Base-by-base conservation (phyloP, 768 basidiomycete genomes). In the Kwoniella sp. region DNA sequence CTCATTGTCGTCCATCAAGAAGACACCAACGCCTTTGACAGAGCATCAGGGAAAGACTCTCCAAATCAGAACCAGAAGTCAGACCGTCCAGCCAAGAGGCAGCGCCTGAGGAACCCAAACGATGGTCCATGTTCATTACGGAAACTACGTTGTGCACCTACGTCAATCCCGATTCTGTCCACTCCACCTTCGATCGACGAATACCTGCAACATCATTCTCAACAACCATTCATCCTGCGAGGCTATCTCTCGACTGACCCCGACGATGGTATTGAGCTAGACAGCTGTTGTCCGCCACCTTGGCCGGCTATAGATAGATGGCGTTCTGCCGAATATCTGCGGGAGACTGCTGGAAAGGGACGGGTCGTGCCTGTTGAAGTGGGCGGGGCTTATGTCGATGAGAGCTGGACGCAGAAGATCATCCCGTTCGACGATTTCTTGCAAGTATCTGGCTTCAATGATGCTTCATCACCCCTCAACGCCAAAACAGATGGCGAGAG, bases 281-380 rank as follows among this genome's bases (percentile, higher is more conserved):
- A 13, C 51, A 51, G 22, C 25, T 30, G 25, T 11, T 51, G 20
- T 26, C 48, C 59, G 29, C 61, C 63, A 23, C 54, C 51, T 4
- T 98, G 93, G 93, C 90, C 92, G 4, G 95, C 95, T 0, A 69
- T 91, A 67, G 83, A 85, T 60, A 84, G 86, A 3, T 98, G 95
- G 95, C 68, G 79, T 12, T 89, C 87, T 20, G 81, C 83, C 4
- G 77, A 82, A 1, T 97, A 99, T 76, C 85, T 99, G 0, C 84
- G 84, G 15, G 82, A 83, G 3, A 82, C 87, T 0, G 86, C 89
- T 1, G 96, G 96, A 15, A 86, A 86, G 48, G 93, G 90, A 1
- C 85, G 96, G 23, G 82, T 91, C 4, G 89, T 98, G 0, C 96
- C 95, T 4, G 88, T 98, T 7, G 95, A 98, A 81, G 82, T 96